phyloP scores from a whole-genome alignment of 2,329 filamentous ascomycete species.

The Aureobasidium namibiae region DNA sequence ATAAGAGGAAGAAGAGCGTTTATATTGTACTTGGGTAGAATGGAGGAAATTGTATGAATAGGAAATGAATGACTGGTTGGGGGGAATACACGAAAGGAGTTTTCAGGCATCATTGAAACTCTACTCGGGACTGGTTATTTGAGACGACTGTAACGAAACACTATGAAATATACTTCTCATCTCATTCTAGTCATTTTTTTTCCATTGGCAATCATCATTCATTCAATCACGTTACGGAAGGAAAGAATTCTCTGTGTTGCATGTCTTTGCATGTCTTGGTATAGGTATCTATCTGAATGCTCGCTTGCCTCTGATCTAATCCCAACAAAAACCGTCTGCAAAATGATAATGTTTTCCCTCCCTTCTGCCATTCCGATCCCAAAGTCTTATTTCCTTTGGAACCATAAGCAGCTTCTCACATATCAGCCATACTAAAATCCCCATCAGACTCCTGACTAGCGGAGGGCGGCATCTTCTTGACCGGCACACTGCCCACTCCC shows the following conservation, averaged over 20 bases:
- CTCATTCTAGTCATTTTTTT: neutral
- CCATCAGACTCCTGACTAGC: neutral
- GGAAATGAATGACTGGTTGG: no score
- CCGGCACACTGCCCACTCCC: constrained; percentile 21
- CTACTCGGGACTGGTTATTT: neutral
- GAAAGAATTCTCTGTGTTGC: neutral
- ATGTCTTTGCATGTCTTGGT: no score
- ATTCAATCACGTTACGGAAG: neutral
- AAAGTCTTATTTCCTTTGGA: no score
- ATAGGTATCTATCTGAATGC: no score
- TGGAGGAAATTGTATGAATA: neutral
- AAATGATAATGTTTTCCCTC: no score
- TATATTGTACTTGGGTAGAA: no score
- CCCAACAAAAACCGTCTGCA: no score
- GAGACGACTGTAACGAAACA: neutral
- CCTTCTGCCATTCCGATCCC: no score
- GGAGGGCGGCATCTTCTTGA: constrained; percentile 21
- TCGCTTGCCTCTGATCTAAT: no score
- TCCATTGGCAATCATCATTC: no score
- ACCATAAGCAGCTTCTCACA: neutral
- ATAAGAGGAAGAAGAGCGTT: no score
- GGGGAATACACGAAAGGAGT: neutral
- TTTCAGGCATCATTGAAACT: neutral
- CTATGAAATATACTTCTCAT: neutral
- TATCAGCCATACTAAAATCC: constrained; percentile 3